Evolutionary conservation across 2,329 filamentous ascomycete species (phyloP).

Genomic region (Diplodia mutila): DNA sequence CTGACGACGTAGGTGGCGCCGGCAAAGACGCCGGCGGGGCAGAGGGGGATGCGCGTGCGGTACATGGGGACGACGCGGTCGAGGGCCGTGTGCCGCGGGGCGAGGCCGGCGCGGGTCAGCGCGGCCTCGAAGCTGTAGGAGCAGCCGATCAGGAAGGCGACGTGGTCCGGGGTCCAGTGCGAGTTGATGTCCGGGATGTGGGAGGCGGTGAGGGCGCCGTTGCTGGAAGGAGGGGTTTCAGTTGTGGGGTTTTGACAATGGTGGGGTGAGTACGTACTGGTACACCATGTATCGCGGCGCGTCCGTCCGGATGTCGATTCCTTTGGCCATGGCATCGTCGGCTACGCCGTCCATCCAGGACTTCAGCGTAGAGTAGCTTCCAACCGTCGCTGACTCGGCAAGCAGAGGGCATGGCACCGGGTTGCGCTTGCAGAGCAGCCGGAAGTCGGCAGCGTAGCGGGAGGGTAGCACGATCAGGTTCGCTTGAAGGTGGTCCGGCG

Average conservation of each 20-base stretch:
- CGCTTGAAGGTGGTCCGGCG: constrained; percentile 62
- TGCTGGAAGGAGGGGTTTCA: background rate
- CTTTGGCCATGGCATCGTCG: constrained; percentile 47
- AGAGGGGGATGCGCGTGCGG: constrained; percentile 59
- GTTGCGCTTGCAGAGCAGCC: constrained; percentile 62
- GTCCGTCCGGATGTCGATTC: constrained; percentile 62
- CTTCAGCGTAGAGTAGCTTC: constrained; percentile 48
- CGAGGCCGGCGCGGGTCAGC: constrained; percentile 54
- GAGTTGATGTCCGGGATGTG: constrained; percentile 50
- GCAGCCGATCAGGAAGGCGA: constrained; percentile 67
- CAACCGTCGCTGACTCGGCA: constrained; percentile 54
- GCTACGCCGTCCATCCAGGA: constrained; percentile 46
- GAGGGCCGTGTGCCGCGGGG: constrained; percentile 55
- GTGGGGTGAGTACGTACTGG: constrained; percentile 41
- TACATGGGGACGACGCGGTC: constrained; percentile 65
- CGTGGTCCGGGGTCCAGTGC: constrained; percentile 62
- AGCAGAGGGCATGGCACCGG: constrained; percentile 66
- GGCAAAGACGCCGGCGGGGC: constrained; percentile 62
- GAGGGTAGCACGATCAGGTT: constrained; percentile 65
- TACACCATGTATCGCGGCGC: constrained; percentile 64
- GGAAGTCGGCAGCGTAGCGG: constrained; percentile 61
- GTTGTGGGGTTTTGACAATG: too few species aligned
- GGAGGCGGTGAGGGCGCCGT: constrained; percentile 33
- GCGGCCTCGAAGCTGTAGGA: constrained; percentile 67
- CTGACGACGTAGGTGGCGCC: constrained; percentile 62